Percentiles rank a stretch among this genome's conserved stretches.
Conservation (phyloP, 1,139 yeast species). For the Arxiozyma telluris region DNA sequence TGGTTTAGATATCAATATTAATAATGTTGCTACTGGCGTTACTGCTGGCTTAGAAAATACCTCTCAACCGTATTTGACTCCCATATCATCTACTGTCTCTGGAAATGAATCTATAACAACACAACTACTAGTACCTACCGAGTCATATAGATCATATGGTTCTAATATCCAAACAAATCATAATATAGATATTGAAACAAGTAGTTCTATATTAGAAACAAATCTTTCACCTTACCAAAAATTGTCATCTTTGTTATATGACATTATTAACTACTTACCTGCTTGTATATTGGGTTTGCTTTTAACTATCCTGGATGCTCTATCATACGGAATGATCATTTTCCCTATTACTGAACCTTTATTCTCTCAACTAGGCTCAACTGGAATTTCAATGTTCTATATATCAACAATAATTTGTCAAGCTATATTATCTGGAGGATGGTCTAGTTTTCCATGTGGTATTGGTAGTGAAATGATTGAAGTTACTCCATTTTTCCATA, state of each 20-base stretch:
- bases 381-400: slow-evolving; percentile 90
- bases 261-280: slow-evolving; percentile 28
- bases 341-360: slow-evolving; percentile 80
- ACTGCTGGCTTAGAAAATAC: slow-evolving; percentile 5
- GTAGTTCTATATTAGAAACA: background rate
- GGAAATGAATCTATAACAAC: background rate
- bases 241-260: background rate
- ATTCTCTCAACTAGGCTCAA: slow-evolving; percentile 71
- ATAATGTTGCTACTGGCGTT: background rate
- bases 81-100: slow-evolving; percentile 6
- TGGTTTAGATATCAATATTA: background rate
- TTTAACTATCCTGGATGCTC: slow-evolving; percentile 80
- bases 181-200: background rate
- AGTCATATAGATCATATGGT: background rate
- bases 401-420: slow-evolving; percentile 84
- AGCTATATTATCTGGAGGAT: slow-evolving; percentile 79
- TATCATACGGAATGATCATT: slow-evolving; percentile 94
- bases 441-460: slow-evolving; percentile 80
- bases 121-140: slow-evolving; percentile 1
- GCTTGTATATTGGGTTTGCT: slow-evolving; percentile 76
- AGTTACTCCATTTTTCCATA: slow-evolving; percentile 93
- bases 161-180: background rate
- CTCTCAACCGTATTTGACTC: slow-evolving; percentile 10
- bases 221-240: background rate
- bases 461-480: slow-evolving; percentile 98